Evolutionary conservation across 2,329 filamentous ascomycete genomes (phyloP), one percentile per base, ranked within the genome.

Genomic region (Apiospora aurea): DNA sequence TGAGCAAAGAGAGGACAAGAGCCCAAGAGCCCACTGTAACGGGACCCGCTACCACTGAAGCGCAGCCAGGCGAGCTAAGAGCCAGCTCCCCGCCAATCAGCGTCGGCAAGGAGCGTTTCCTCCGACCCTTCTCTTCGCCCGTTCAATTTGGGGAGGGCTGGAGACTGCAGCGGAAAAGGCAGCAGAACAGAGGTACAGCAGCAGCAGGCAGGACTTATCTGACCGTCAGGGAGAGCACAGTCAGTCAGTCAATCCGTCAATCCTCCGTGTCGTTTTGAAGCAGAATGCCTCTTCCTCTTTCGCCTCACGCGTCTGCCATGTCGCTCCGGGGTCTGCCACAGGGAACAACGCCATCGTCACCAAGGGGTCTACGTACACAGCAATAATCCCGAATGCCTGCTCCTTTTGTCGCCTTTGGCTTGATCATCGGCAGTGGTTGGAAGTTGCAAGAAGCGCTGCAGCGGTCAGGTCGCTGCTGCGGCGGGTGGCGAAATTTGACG

Each of bases 41-140:
- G 34, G 34, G 57, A 41, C 57, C 57, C 57, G 57, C 57, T 64
- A 21, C n/a, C 21, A n/a, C 34, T 64, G 18, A 64, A 64, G 34
- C 18, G 18, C 57, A 41, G 57, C 26, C 53, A 64, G 34, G 18
- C 34, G n/a, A 41, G 29, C 57, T 41, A 64, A 34, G n/a, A 21
- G 29, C 57, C 34, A 7, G 29, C 34, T 29, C 57, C 57, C 34
- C n/a, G 18, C 74, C 74, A 74, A 75, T 75, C 73, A 75, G 69
- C 73, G 47, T 51, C 8, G 49, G 29, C 24, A 26, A 46, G 73
- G 67, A 69, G 67, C 67, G 16, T 69, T 44, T 69, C 26, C 26
- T 69, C 67, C 67, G 67, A 34, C 14, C 44, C 67, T 69, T 69
- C 67, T 38, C 24, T n/a, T 69, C 67, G 67, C 44, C 44, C 43